Conservation (phyloP, 192 early-diverging fungal genomes). For the Linnemannia zychae region DNA sequence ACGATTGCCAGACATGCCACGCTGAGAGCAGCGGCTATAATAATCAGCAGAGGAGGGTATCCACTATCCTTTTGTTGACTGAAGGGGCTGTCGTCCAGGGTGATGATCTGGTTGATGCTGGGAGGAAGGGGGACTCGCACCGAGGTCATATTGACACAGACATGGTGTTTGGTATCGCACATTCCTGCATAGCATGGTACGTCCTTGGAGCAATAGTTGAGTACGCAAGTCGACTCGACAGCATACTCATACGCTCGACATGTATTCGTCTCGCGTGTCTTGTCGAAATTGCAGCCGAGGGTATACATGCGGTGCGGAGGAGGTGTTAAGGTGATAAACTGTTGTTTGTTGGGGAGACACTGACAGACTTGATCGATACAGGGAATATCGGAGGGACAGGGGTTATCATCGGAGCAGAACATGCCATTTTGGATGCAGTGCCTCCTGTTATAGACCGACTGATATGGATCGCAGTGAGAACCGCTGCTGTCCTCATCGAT, state of each 20-base stretch:
- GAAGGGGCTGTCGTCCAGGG: slow-evolving; percentile 36
- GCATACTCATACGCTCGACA: slow-evolving; percentile 52
- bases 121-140: neutral
- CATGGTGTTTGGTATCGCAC: slow-evolving; percentile 29
- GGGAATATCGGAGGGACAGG: slow-evolving; percentile 37
- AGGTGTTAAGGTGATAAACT: slow-evolving; percentile 40
- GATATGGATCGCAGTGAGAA: slow-evolving; percentile 39
- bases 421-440: slow-evolving; percentile 38
- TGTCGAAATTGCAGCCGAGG: slow-evolving; percentile 47
- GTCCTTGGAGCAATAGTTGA: slow-evolving; percentile 47
- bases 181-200: slow-evolving; percentile 31
- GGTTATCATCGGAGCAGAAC: slow-evolving; percentile 52
- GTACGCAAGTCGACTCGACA: slow-evolving; percentile 19
- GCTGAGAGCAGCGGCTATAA: slow-evolving; percentile 24
- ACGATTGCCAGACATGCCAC: slow-evolving; percentile 23
- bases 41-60: slow-evolving; percentile 21
- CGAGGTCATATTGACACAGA: slow-evolving; percentile 32
- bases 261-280: neutral
- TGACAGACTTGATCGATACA: slow-evolving; percentile 52
- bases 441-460: slow-evolving; percentile 34
- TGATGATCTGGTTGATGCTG: slow-evolving; percentile 17
- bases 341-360: slow-evolving; percentile 33
- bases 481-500: slow-evolving; percentile 16
- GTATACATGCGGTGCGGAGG: slow-evolving; percentile 45
- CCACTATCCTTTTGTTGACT: slow-evolving; percentile 20